A percentile compares a stretch with the other conserved stretches of the same genome.
Conservation (phyloP, 2,329 filamentous ascomycete genomes). For the Emydomyces testavorans region DNA sequence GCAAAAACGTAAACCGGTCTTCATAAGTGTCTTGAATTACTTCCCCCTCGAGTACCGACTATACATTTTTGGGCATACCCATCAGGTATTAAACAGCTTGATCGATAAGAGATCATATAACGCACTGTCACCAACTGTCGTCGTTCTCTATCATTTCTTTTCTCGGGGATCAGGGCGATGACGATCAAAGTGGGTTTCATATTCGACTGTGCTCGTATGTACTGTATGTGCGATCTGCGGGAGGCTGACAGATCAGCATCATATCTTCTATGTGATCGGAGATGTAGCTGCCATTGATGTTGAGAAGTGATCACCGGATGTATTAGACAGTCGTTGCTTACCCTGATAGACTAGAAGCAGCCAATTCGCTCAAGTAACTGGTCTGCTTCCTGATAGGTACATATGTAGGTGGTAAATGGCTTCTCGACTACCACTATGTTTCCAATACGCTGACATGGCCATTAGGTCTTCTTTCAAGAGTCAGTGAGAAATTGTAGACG, state of each 20-base stretch:
- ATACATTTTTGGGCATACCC: conserved; percentile 55
- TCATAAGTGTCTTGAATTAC: conserved; percentile 40
- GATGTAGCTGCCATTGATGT: too few relatives aligned
- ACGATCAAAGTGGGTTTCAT: conserved; percentile 70
- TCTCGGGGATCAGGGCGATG: conserved; percentile 48
- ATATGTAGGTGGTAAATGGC: too few relatives aligned
- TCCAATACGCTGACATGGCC: too few relatives aligned
- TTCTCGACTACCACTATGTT: too few relatives aligned
- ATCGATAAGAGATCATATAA: conserved; percentile 66
- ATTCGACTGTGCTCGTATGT: too few relatives aligned
- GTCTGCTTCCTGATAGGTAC: too few relatives aligned
- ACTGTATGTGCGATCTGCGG: conserved; percentile 52
- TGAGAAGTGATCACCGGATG: too few relatives aligned
- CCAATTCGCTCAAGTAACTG: too few relatives aligned
- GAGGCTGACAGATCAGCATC: conserved; percentile 66
- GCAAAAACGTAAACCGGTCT: conserved; percentile 48
- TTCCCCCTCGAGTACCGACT: conserved; percentile 53
- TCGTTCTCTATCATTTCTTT: conserved; percentile 51
- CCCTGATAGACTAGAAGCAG: too few relatives aligned
- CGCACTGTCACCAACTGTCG: conserved; percentile 55
- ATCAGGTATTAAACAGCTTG: conserved; percentile 62
- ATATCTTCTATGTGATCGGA: conserved; percentile 55
- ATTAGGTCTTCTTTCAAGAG: too few relatives aligned
- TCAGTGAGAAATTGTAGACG: too few relatives aligned
- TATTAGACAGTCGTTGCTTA: too few relatives aligned